Conservation (phyloP, 768 basidiomycete genomes). For the Mrakia gelida region DNA sequence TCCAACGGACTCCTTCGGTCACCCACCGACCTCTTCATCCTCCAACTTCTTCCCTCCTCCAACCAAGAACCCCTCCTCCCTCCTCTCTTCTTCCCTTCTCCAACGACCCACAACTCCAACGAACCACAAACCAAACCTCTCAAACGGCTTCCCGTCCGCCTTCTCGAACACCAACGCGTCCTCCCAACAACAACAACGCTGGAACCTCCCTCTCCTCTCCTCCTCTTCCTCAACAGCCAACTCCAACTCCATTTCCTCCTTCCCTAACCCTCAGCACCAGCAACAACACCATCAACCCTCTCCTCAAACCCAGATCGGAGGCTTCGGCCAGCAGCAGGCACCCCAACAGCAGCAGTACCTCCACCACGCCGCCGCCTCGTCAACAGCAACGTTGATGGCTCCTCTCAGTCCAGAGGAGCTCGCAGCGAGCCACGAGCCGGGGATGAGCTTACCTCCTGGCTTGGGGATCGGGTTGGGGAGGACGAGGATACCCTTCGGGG, state of each 20-base stretch:
- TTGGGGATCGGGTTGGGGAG: conserved; percentile 16
- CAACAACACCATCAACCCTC: not conserved
- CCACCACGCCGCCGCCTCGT: not conserved
- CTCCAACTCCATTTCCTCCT: not conserved
- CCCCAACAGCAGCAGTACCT: not conserved
- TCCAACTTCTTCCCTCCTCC: not conserved
- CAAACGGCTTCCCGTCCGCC: not conserved
- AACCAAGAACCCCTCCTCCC: not conserved
- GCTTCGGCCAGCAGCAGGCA: not conserved
- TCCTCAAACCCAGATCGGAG: not conserved
- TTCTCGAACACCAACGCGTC: not conserved
- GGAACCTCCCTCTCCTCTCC: not conserved
- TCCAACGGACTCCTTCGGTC: conserved; percentile 27
- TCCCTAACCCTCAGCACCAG: not conserved
- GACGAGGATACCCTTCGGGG: not conserved
- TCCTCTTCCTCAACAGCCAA: conserved; percentile 11
- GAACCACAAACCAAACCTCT: not conserved
- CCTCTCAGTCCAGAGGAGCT: not conserved
- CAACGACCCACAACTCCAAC: not conserved
- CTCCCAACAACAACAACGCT: not conserved
- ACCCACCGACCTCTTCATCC: not conserved
- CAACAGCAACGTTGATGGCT: not conserved
- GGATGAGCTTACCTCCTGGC: conserved; percentile 17
- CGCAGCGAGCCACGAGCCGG: conserved; percentile 16
- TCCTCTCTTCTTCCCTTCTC: not conserved